Evolutionary conservation across 116 monocot species (phyloP), one percentile per base, ranked within the genome.

Genomic region (Phalaenopsis hybrid): DNA sequence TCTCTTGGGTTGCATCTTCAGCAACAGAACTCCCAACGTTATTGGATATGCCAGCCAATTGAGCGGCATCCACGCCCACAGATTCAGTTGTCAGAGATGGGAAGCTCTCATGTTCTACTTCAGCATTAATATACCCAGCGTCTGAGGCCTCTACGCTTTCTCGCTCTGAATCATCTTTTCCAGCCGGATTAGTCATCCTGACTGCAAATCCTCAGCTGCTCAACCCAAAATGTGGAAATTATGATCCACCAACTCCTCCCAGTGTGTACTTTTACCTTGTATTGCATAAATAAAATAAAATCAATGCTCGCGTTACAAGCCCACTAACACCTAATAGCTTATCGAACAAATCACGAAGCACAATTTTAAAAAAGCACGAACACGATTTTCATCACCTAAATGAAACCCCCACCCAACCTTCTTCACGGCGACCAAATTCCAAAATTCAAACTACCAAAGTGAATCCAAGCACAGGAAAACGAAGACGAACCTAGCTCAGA

Each of bases 171-270:
- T 83, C 85, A 10, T n/a, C 81, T 57, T 77, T 85, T 41, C 80
- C 86, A 9, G 17, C 76, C 37, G 21, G 58, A 72, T 82, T 83
- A 20, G 78, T 82, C 86, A 88, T 90, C 69, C 43, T 43, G 33
- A 33, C 59, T 59, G 59, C n/a, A 59, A 18, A 59, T 59, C 59
- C n/a, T n/a, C 59, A 59, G n/a, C 17, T 7, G 65, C 65, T 65
- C 72, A 28, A 37, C 12, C 0, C 11, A 72, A 16, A 72, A 13
- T 12, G 4, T 72, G 72, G 4, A 72, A 72, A 8, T 34, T 34
- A 15, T 0, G 37, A 72, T 37, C 37, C 37, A 13, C 10, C 72
- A 51, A 13, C 37, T 28, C 1, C 72, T 15, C 34, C 31, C 16
- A 5, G 3, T 37, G 9, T 72, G 34, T 34, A 13, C 1, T 72